Evolutionary conservation across 305 asterid species (phyloP).

Genomic region (Plantago coronopus): DNA sequence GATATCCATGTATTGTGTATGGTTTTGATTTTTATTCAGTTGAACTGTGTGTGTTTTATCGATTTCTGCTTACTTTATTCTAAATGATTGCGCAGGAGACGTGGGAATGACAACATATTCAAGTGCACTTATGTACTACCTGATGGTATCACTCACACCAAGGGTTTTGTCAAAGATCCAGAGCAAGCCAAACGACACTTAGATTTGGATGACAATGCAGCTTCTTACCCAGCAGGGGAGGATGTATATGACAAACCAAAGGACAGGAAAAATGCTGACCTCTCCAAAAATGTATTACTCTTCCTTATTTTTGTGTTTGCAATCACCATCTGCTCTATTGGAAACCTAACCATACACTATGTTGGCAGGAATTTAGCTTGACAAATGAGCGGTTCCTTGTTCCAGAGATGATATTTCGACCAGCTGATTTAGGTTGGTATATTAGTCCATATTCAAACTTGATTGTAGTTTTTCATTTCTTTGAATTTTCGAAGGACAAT

Average conservation of each 20-base stretch:
- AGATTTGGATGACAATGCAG: conserved; percentile 35
- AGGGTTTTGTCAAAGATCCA: conserved; percentile 74
- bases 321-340: conserved; percentile 12
- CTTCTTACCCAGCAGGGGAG: conserved; percentile 28
- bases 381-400: conserved; percentile 94
- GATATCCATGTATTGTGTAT: too few species aligned
- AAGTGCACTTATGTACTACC: conserved; percentile 86
- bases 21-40: too few species aligned
- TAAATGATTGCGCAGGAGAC: conserved; percentile 48
- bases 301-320: conserved; percentile 15
- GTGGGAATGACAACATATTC: conserved; percentile 64
- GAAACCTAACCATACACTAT: conserved; percentile 17
- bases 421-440: conserved; percentile 85
- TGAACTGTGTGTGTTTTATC: conserved; percentile 8
- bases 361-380: conserved; percentile 72
- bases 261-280: conserved; percentile 51
- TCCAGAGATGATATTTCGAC: conserved; percentile 95
- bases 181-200: conserved; percentile 66
- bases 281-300: conserved; percentile 54
- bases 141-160: conserved; percentile 70
- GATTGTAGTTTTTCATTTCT: conserved; percentile 11
- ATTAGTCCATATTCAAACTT: conserved; percentile 19
- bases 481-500: neutral
- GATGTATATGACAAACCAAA: conserved; percentile 35
- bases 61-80: too few species aligned